Conservation (phyloP, 306 rosid species). For the Begonia masoniana region DNA sequence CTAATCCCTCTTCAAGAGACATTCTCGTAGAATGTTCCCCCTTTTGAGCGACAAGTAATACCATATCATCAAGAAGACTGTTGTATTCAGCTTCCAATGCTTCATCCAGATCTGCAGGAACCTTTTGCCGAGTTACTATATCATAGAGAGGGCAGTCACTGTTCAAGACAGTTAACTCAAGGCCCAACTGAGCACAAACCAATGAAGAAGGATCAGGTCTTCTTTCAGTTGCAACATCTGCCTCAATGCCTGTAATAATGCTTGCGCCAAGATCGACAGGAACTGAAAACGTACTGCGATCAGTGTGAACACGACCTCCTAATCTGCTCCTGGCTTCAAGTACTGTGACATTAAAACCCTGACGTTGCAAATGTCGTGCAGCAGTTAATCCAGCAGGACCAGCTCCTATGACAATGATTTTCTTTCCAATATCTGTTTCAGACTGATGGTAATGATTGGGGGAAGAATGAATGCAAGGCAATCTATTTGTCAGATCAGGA, state of each 20-base stretch:
- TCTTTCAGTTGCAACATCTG: constrained; percentile 95
- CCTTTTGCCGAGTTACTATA: constrained; percentile 61
- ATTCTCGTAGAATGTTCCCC: constrained; percentile 78
- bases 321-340: constrained; percentile 90
- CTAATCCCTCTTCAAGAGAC: constrained; percentile 99
- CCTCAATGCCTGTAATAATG: constrained; percentile 99
- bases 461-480: too few species aligned
- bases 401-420: constrained; percentile 81
- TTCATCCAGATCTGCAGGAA: constrained; percentile 89
- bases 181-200: constrained; percentile 94
- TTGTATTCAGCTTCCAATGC: constrained; percentile 90
- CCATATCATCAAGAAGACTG: constrained; percentile 93
- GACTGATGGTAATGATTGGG: constrained; percentile 20
- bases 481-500: too few species aligned
- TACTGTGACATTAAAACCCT: constrained; percentile 65
- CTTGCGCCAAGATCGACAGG: constrained; percentile 99
- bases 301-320: constrained; percentile 96
- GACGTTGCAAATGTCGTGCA: constrained; percentile 93
- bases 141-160: constrained; percentile 99
- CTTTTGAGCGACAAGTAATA: constrained; percentile 66
- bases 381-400: constrained; percentile 99
- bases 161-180: constrained; percentile 75
- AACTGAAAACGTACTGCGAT: constrained; percentile 78
- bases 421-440: constrained; percentile 40
- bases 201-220: constrained; percentile 97